Evolutionary conservation across 495 filamentous ascomycete genomes (phyloP), one percentile per base, ranked within the genome.

Genomic region (Penicillium maclennaniae): DNA sequence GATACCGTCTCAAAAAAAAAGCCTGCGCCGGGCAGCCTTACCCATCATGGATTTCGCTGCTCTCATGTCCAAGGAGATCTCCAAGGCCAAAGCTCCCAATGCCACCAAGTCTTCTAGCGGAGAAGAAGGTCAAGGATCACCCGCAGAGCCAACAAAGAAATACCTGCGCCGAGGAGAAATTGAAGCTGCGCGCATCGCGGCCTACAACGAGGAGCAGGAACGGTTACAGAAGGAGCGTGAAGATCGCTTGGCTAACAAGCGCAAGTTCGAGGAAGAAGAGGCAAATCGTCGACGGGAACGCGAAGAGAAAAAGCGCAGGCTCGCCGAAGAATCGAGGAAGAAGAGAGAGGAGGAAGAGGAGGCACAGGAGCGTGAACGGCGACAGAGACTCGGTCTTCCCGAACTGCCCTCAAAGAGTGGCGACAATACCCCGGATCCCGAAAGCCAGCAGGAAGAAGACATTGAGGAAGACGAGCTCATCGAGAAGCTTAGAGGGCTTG

Each of bases 221-320:
- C 77, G 76, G 1, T 73, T 88, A 47, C 86, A 87, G 36, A 77
- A 72, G 17, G 84, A 85, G 56, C 86, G 88, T 40, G 80, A 85
- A 45, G 83, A 84, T 28, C 82, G 80, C 34, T 73, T 80, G 0
- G 75, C 79, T 8, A 79, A 86, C 54, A 97, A 97, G 69, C 89
- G 91, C 48, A 91, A 92, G 70, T 79, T 81, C n/a, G 92, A 97
- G 45, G 92, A 96, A 17, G 93, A 95, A 19, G 90, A 89, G 46
- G 80, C 83, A 4, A 76, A 81, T 17, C 84, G 85, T 34, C 78
- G 79, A 42, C 79, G 77, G 7, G 79, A 79, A 26, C 81, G 89
- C 12, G 89, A 93, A 43, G 88, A 89, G 55, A 96, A 95, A 71
- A 84, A 87, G 53, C 79, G 79, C 51, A 76, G 79, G 43, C 77